A percentile compares a stretch with the other conserved stretches of the same genome.
phyloP scores from a whole-genome alignment of 768 basidiomycete species.

The Tylopilus subfusipes region DNA sequence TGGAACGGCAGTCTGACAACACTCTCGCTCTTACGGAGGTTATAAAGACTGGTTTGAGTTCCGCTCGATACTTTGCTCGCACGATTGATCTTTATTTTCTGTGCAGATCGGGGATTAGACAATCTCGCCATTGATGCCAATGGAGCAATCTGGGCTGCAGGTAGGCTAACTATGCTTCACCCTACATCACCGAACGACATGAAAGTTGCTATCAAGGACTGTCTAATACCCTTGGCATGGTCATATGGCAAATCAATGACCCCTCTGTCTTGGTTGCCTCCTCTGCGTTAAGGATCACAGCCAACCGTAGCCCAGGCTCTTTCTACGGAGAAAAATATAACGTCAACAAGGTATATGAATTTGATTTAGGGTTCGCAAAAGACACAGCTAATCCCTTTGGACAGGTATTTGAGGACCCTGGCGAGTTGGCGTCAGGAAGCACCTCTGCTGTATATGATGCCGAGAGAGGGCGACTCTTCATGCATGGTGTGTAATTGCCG shows the following conservation, averaged over 20 bases:
- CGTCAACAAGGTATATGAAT: slow-evolving; percentile 48
- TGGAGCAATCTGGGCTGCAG: slow-evolving; percentile 61
- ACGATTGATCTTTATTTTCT: slow-evolving; percentile 6
- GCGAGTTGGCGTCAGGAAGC: slow-evolving; percentile 49
- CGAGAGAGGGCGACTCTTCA: slow-evolving; percentile 46
- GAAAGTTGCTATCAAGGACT: slow-evolving; percentile 34
- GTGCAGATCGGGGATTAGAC: slow-evolving; percentile 50
- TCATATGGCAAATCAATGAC: slow-evolving; percentile 40
- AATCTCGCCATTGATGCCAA: slow-evolving; percentile 58
- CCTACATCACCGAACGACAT: not conserved
- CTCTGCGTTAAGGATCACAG: slow-evolving; percentile 48
- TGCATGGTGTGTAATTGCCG: slow-evolving; percentile 47
- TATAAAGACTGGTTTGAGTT: slow-evolving; percentile 47
- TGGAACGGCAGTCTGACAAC: slow-evolving; percentile 59
- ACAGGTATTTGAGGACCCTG: slow-evolving; percentile 68
- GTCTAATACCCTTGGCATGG: slow-evolving; percentile 36
- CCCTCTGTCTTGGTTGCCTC: slow-evolving; percentile 43
- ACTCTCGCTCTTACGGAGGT: slow-evolving; percentile 51
- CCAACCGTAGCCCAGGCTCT: slow-evolving; percentile 48
- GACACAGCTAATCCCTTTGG: slow-evolving; percentile 3
- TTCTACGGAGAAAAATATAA: slow-evolving; percentile 60
- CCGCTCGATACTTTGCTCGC: slow-evolving; percentile 1
- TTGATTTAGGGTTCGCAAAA: not conserved
- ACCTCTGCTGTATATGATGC: slow-evolving; percentile 59
- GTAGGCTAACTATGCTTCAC: slow-evolving; percentile 30